phyloP scores from a whole-genome alignment of 495 filamentous ascomycete species.

The Podospora sp. region DNA sequence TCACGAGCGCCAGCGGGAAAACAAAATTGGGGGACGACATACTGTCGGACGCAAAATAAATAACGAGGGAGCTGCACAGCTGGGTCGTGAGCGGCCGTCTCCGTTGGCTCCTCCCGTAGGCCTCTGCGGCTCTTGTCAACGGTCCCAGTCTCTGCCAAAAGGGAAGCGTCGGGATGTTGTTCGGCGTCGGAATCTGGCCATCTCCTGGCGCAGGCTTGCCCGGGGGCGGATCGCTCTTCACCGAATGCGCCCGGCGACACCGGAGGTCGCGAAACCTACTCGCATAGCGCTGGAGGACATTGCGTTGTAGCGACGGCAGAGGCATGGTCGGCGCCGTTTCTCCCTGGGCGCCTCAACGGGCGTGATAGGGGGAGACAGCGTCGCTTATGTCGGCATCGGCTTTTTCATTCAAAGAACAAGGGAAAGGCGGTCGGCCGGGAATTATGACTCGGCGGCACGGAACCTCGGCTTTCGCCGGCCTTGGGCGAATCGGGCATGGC shows the following conservation, averaged over 20 bases:
- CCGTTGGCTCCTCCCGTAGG: conserved; percentile 71
- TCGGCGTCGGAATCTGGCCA: conserved; percentile 46
- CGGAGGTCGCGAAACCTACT: conserved; percentile 24
- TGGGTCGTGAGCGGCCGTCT: conserved; percentile 77
- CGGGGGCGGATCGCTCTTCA: conserved; percentile 27
- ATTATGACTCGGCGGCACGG: neutral
- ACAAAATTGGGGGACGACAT: neutral
- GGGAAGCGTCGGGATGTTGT: conserved; percentile 48
- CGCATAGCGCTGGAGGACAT: conserved; percentile 30
- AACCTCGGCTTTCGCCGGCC: neutral
- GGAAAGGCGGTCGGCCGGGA: neutral
- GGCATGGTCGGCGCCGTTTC: conserved; percentile 23
- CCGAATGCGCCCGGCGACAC: conserved; percentile 33
- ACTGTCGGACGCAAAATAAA: conserved; percentile 76
- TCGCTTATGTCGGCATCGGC: conserved; percentile 1
- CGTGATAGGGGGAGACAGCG: neutral
- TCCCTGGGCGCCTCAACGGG: neutral
- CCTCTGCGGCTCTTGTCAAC: conserved; percentile 62
- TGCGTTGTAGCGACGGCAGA: conserved; percentile 19
- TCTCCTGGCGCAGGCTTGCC: conserved; percentile 25
- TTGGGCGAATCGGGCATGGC: conserved; percentile 7
- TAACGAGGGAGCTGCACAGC: conserved; percentile 69
- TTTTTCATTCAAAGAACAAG: conserved; percentile 10
- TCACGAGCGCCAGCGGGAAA: neutral
- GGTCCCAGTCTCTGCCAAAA: conserved; percentile 59